Conservation (phyloP, 2,329 filamentous ascomycete species). For the Nemania sp. region DNA sequence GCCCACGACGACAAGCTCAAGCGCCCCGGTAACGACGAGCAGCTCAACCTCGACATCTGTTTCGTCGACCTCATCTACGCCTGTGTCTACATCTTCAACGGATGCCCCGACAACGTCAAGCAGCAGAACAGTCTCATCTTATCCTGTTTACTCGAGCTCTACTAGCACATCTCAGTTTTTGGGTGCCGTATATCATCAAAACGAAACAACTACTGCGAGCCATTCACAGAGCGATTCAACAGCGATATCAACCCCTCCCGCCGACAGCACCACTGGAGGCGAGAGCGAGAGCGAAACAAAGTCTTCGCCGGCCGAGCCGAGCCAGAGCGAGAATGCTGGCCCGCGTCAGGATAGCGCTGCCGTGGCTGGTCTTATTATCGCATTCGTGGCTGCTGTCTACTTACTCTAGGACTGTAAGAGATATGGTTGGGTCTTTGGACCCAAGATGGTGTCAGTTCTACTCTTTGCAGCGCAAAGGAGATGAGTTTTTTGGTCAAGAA, state of each 20-base stretch:
- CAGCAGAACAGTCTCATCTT: slow-evolving; percentile 15
- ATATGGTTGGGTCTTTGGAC: background rate
- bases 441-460: background rate
- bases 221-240: slow-evolving; percentile 32
- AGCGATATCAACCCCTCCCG: slow-evolving; percentile 30
- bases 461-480: slow-evolving; percentile 21
- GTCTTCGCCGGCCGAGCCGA: background rate
- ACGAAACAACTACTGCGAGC: slow-evolving; percentile 41
- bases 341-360: slow-evolving; percentile 55
- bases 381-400: slow-evolving; percentile 56
- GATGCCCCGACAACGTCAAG: slow-evolving; percentile 9
- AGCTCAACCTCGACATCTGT: slow-evolving; percentile 21
- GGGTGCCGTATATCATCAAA: slow-evolving; percentile 61
- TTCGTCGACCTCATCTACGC: slow-evolving; percentile 16
- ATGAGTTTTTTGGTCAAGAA: slow-evolving; percentile 11
- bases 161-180: slow-evolving; percentile 35
- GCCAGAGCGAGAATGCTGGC: slow-evolving; percentile 44
- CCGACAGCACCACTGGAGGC: slow-evolving; percentile 25
- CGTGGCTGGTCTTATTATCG: slow-evolving; percentile 58
- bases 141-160: slow-evolving; percentile 17
- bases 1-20: slow-evolving; percentile 29
- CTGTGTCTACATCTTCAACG: slow-evolving; percentile 13
- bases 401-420: slow-evolving; percentile 32
- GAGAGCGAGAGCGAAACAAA: slow-evolving; percentile 16
- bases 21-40: slow-evolving; percentile 27